Evolutionary conservation across 2,329 filamentous ascomycete genomes (phyloP).

Genomic region (Hypoxylon sp.): DNA sequence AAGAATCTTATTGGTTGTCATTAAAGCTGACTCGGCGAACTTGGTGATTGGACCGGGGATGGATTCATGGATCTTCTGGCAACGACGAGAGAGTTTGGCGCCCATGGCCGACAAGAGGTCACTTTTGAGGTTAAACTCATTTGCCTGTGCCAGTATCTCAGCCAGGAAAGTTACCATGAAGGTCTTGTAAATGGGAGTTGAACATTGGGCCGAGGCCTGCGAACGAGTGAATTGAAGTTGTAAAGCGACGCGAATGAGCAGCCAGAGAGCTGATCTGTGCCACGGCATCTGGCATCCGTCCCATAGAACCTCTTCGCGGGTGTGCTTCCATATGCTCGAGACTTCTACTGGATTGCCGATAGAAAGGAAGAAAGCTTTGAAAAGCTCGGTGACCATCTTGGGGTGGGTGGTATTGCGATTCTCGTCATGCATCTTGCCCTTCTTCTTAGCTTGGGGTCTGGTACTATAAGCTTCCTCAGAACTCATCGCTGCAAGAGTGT

Average conservation of each 20-base stretch:
- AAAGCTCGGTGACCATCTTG: conserved; percentile 57
- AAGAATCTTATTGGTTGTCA: neutral
- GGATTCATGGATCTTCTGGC: conserved; percentile 50
- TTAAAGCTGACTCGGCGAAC: conserved; percentile 6
- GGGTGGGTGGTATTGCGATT: conserved; percentile 58
- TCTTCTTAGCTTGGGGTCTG: conserved; percentile 48
- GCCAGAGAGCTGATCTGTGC: conserved; percentile 57
- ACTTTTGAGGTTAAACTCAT: conserved; percentile 16
- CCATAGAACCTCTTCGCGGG: conserved; percentile 61
- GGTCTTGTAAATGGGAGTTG: conserved; percentile 54
- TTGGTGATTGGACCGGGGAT: neutral
- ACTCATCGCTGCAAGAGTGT: conserved; percentile 37
- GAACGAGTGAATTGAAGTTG: conserved; percentile 48
- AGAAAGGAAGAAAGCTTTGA: conserved; percentile 54
- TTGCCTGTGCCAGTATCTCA: conserved; percentile 44
- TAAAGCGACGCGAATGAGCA: conserved; percentile 61
- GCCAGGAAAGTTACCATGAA: conserved; percentile 59
- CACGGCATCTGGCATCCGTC: conserved; percentile 46
- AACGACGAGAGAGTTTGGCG: conserved; percentile 54
- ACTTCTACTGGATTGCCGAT: conserved; percentile 46
- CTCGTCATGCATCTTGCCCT: conserved; percentile 46
- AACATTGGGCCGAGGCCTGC: neutral
- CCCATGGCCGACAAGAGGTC: conserved; percentile 52
- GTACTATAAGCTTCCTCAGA: conserved; percentile 17
- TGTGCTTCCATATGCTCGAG: conserved; percentile 55